Evolutionary conservation across 1,284 basidiomycete genomes (phyloP).

Genomic region (Cerrena zonata): DNA sequence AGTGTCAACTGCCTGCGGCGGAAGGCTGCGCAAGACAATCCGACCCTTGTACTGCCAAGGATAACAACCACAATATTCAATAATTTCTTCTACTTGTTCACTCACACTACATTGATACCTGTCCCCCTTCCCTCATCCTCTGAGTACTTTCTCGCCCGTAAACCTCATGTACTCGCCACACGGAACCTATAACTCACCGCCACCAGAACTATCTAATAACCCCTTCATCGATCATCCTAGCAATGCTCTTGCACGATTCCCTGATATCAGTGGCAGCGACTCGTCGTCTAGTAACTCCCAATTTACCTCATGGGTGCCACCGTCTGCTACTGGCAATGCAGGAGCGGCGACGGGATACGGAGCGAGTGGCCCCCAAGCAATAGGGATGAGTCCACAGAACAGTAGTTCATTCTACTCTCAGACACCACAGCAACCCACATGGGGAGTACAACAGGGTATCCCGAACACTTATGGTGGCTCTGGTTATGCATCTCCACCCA

Average conservation of each 20-base stretch:
- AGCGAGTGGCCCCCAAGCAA: slow-evolving; percentile 12
- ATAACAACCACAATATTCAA: not conserved
- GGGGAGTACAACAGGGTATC: slow-evolving; percentile 17
- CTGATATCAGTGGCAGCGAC: slow-evolving; percentile 26
- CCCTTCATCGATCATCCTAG: slow-evolving; percentile 34
- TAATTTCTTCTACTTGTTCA: not conserved
- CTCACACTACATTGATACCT: not conserved
- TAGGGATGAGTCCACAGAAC: slow-evolving; percentile 14
- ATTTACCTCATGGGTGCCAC: slow-evolving; percentile 27
- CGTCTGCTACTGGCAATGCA: slow-evolving; percentile 12
- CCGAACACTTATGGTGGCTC: slow-evolving; percentile 17
- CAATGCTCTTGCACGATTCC: slow-evolving; percentile 29
- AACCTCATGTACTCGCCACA: slow-evolving; percentile 24
- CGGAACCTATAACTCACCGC: slow-evolving; percentile 22
- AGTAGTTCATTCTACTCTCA: slow-evolving; percentile 13
- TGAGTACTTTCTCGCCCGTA: too few species aligned
- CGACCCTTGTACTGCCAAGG: not conserved
- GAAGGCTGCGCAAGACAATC: not conserved
- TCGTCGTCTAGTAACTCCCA: slow-evolving; percentile 16
- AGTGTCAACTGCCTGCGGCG: not conserved
- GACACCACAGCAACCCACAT: slow-evolving; percentile 17
- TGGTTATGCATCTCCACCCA: slow-evolving; percentile 12
- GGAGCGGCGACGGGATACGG: slow-evolving; percentile 13
- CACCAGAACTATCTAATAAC: slow-evolving; percentile 33
- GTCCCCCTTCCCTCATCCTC: not conserved